Evolutionary conservation across 768 basidiomycete genomes (phyloP), one percentile per base, ranked within the genome.

Genomic region (Trametes elegans): DNA sequence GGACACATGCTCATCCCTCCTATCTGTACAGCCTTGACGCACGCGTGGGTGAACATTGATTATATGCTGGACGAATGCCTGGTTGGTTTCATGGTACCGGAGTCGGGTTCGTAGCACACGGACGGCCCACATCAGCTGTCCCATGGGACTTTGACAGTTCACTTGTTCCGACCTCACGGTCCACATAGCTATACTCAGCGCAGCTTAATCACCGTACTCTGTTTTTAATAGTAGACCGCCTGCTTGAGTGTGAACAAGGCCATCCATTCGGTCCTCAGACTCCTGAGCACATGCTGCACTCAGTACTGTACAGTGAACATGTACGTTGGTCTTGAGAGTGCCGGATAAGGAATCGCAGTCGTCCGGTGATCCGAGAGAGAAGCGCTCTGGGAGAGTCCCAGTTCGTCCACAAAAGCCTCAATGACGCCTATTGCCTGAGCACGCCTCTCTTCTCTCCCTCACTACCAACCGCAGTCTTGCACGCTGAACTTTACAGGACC

Each of bases 41-140:
- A 99, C 70, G 90, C 87, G 3, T 99, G 96, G 96, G 94, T 99
- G 28, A 98, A 93, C 62, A 83, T 80, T n/a, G 96, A 99, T 46
- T 87, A 87, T 63, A 97, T 98, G 92, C 76, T 99, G 19, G 95
- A 98, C 66, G 79, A 84, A 29, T 98, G 93, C 69, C 75, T 97
- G 41, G 88, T 99, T 32, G 96, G 96, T 14, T 90, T 97, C 64
- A 73, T 99, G 35, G 84, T 94, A 11, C 70, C 87, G 1, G 90
- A 93, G 62, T 80, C 6, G 18, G 23, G 13, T 35, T n/a, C 31
- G 11, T 35, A 35, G 34, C 34, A n/a, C 34, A 6, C n/a, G n/a
- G n/a, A n/a, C n/a, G n/a, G n/a, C n/a, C n/a, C n/a, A n/a, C n/a
- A n/a, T n/a, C n/a, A n/a, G n/a, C n/a, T n/a, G n/a, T n/a, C n/a